These are phyloP conservation scores for Vachellia pachyceras DNA, from an alignment of 306 rosid genomes.

Conservation along the genomic window DNA sequence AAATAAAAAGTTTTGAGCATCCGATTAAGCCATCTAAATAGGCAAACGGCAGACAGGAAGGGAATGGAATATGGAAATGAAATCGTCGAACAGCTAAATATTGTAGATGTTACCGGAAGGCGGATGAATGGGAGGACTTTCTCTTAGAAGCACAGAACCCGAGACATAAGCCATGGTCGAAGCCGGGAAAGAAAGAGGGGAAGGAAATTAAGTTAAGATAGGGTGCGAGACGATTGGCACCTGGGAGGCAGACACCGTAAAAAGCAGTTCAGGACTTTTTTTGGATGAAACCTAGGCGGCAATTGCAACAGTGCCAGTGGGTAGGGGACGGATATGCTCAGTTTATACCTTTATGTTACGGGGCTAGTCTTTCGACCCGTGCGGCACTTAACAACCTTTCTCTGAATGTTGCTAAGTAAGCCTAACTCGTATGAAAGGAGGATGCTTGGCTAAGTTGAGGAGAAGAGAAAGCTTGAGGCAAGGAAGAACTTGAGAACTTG, in stretches of 20 bases:
- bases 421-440: too few species aligned
- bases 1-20: neutral
- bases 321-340: neutral
- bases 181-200: neutral
- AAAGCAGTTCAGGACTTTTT: neutral
- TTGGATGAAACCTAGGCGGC: conserved; percentile 54
- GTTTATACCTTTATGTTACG: too few species aligned
- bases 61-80: neutral
- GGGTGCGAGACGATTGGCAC: neutral
- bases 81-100: neutral
- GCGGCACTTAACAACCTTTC: too few species aligned
- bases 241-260: neutral
- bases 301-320: neutral
- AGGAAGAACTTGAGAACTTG: too few species aligned
- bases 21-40: neutral
- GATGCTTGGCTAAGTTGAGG: too few species aligned
- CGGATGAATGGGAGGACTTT: conserved; percentile 38
- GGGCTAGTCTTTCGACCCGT: too few species aligned
- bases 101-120: conserved; percentile 49
- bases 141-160: conserved; percentile 55
- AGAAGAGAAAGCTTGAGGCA: too few species aligned
- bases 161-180: conserved; percentile 66
- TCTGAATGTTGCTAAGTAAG: too few species aligned
- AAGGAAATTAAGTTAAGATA: neutral
- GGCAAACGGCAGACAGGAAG: neutral